Conservation (phyloP, 805 yeast species). For the Millerozyma acaciae region DNA sequence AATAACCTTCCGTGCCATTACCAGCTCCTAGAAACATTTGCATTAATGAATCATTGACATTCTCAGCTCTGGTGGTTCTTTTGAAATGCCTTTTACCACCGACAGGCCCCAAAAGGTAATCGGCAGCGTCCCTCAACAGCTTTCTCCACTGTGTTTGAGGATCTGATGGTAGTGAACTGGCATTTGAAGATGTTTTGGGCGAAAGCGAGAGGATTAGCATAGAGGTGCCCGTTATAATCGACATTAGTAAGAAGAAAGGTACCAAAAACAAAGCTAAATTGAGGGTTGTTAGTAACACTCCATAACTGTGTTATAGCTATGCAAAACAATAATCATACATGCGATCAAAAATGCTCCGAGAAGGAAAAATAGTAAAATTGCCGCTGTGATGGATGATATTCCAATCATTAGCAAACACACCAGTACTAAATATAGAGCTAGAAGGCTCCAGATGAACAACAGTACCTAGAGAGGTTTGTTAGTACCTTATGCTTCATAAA, state of each 20-base stretch:
- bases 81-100: not conserved
- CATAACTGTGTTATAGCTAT: too few species aligned
- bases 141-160: too few species aligned
- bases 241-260: slow-evolving; percentile 1
- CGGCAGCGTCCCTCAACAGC: not conserved
- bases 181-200: not conserved
- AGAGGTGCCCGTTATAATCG: slow-evolving; percentile 1
- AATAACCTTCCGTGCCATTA: not conserved
- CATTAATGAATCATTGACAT: too few species aligned
- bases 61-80: too few species aligned
- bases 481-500: too few species aligned
- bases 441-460: too few species aligned
- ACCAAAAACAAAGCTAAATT: slow-evolving; percentile 2
- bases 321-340: too few species aligned
- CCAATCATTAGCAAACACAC: too few species aligned
- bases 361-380: slow-evolving; percentile 8
- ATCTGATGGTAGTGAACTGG: too few species aligned
- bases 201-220: slow-evolving; percentile 2
- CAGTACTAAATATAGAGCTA: too few species aligned
- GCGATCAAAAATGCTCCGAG: slow-evolving; percentile 8
- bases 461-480: too few species aligned
- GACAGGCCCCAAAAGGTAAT: not conserved
- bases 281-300: not conserved
- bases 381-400: slow-evolving; percentile 10
- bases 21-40: not conserved